Evolutionary conservation across 169 alveolate species (phyloP).

Genomic region (Plasmodium gaboni): DNA sequence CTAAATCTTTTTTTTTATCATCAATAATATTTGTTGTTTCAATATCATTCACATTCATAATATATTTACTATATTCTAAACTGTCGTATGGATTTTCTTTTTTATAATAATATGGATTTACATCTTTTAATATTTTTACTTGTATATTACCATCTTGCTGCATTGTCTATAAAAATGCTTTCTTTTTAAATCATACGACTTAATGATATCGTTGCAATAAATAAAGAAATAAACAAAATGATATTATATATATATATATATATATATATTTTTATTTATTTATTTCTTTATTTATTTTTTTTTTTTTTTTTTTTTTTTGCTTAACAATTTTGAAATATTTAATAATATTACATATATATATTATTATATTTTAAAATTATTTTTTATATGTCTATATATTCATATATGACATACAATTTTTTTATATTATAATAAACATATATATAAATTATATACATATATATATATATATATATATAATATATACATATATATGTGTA

Average conservation of each 20-base stretch:
- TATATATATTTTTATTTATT: neutral
- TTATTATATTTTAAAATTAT: too few relatives aligned
- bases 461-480: too few relatives aligned
- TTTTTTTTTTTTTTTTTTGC: neutral
- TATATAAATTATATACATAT: too few relatives aligned
- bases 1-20: conserved; percentile 1
- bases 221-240: too few relatives aligned
- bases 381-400: too few relatives aligned
- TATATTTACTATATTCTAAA: conserved; percentile 25
- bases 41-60: conserved; percentile 14
- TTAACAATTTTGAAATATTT: neutral
- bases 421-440: too few relatives aligned
- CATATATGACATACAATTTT: too few relatives aligned
- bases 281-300: conserved; percentile 2
- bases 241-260: neutral
- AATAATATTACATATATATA: too few relatives aligned
- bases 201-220: too few relatives aligned
- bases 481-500: too few relatives aligned
- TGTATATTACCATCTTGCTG: conserved; percentile 16
- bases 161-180: conserved; percentile 13
- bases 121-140: conserved; percentile 10
- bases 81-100: conserved; percentile 8
- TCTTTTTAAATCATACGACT: neutral
- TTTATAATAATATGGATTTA: neutral
- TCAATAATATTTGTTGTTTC: neutral